Base-by-base conservation (phyloP, 305 asterid species). In the Lippia alba region DNA sequence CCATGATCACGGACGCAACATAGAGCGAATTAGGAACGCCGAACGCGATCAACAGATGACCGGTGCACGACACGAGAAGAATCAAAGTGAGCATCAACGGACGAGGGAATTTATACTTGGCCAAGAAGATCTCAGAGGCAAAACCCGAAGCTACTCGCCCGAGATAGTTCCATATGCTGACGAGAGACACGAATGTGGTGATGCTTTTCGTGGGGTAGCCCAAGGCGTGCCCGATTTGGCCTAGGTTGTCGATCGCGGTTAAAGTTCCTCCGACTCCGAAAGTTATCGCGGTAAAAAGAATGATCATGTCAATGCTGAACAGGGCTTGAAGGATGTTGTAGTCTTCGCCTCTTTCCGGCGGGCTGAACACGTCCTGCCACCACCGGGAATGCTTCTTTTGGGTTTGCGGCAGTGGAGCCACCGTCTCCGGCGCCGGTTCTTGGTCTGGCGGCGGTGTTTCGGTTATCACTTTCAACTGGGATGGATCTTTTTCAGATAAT, bases 91-190 rank as follows among this genome's bases (percentile, higher is more conserved):
- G 84, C 92, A 84, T 84, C 1, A 87, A 66, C 0, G 92, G 86
- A 0, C 87, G 79, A 0, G 88, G 92, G 79, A 87, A 82, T 30
- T 79, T 79, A 56, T 80, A 87, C 54, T 77, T 84, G 0, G 63
- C 59, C 54, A 87, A 19, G 56, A 84, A 40, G 5, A 77, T 74
- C 54, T 87, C 90, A 0, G 92, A 87, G 2, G 75, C 70, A 51
- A 87, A 87, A 1, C 92, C 90, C 0, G 92, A 74, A 0, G 69
- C 20, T 0, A 87, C 90, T 19, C 90, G 34, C 30, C 92, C 90
- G 6, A 82, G 78, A 30, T 84, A 87, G 58, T 79, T 79, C 92
- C 92, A 87, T 50, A 83, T 87, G 83, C 93, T 85, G 18, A 87
- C 89, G 0, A 85, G 39, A 0, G 93, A 87, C 0, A 87, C 87